Evolutionary conservation across 2,329 filamentous ascomycete species (phyloP), one percentile per base, ranked within the genome.

Genomic region (Exophiala xenobiotica): DNA sequence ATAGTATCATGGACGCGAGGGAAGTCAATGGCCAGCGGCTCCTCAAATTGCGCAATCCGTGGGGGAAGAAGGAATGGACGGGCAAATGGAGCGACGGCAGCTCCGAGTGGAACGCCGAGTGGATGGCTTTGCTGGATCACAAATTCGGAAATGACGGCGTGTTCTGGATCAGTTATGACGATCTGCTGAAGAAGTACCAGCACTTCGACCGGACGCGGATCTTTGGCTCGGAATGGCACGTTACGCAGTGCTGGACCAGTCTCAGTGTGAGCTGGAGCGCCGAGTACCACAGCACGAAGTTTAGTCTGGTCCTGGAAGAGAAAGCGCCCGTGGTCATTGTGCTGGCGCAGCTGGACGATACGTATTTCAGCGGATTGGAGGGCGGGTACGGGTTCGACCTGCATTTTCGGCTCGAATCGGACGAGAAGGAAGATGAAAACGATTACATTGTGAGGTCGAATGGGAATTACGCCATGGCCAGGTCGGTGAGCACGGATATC

Each of bases 81-180:
- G 89, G 89, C 1, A 76, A 87, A 1, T 93, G 88, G 88, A 85
- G 81, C 29, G 89, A 93, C 63, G 89, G 89, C 0, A 89, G 86
- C 5, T 87, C 88, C 62, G 85, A 92, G 67, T 95, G 89, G 89
- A 92, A 87, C 1, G 76, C 87, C 0, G 84, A 90, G 59, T 89
- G 86, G 80, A 83, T 92, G 69, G 71, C 82, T 53, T 83, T 85
- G 61, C 76, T 93, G 1, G 76, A 79, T 39, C 87, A 91, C 65
- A 82, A 79, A 35, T 91, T 91, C 60, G 87, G 87, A 31, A 85
- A 89, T 59, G 87, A 91, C 60, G 87, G 87, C 19, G 67, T 82
- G 24, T 82, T 83, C 65, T 83, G 79, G 78, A 82, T 83, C 27
- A 78, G 74, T 1, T 83, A 82, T 62, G 68, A 76, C 11, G 81